Evolutionary conservation across 768 basidiomycete genomes (phyloP), one percentile per base, ranked within the genome.

Genomic region (Auricularia sp.): DNA sequence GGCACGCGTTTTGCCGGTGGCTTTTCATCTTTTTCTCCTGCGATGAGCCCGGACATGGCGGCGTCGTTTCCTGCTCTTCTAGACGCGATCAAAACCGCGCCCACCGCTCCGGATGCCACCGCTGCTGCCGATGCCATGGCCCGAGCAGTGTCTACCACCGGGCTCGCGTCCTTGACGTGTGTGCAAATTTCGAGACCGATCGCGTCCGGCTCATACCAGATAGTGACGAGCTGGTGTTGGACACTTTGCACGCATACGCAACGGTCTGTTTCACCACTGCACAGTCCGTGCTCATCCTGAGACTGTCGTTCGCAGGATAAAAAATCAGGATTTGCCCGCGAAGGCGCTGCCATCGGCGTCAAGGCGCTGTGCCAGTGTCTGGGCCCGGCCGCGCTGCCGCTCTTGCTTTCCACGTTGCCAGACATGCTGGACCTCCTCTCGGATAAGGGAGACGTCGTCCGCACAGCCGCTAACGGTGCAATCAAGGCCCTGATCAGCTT

Each of bases 371-470:
- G 89, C 61, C 79, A 76, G 54, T 79, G 85, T 63, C 80, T 93
- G 33, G 94, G 94, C 36, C 76, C 85, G 24, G 76, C 90, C 4
- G 77, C 80, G 64, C 90, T 85, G 45, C 92, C 93, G 18, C 75
- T 90, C 62, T 79, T 97, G 42, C 79, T 97, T 14, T 81, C 89
- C 2, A 88, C 87, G 54, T 84, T 98, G 63, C 83, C 91, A 18
- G 70, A 86, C 47, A 75, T 98, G 62, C 88, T 89, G 74, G 90
- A 94, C 63, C 81, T 94, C 45, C 88, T 90, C 76, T 89, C 90
- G 82, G 96, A 98, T 74, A 95, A 96, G 75, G 94, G 93, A 67
- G 93, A 94, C 63, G 89, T 94, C 35, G 93, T 98, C 68, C 87
- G 94, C 65, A 74, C 76, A 58, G 92, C 93, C 13, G 90, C 94